These are phyloP conservation scores for Perkinsus olseni DNA, from an alignment of 169 alveolate species.

Conservation along the genomic window DNA sequence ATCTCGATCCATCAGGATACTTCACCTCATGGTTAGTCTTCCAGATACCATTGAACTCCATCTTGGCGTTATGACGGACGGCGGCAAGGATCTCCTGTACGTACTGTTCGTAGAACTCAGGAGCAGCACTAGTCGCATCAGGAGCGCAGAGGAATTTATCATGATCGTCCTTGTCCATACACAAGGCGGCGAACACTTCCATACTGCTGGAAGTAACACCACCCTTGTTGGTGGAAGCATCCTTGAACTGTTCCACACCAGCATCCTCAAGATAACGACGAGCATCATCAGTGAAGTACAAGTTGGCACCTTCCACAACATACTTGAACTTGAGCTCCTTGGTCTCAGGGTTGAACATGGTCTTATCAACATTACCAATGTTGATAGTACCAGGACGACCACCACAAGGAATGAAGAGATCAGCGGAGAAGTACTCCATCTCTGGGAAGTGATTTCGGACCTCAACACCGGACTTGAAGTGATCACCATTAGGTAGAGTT, in stretches of 20 bases:
- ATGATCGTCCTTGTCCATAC: slow-evolving; percentile 20
- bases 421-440: slow-evolving; percentile 45
- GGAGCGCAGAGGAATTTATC: background rate
- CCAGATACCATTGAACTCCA: slow-evolving; percentile 35
- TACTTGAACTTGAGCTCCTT: slow-evolving; percentile 38
- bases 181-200: slow-evolving; percentile 69
- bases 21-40: too few species aligned
- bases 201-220: slow-evolving; percentile 71
- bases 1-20: too few species aligned
- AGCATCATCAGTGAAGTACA: slow-evolving; percentile 68
- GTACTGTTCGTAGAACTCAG: slow-evolving; percentile 7
- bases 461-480: too few species aligned
- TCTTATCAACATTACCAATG: slow-evolving; percentile 43
- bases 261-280: slow-evolving; percentile 51
- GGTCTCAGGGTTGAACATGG: slow-evolving; percentile 35
- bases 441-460: slow-evolving; percentile 41
- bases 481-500: too few species aligned
- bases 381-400: slow-evolving; percentile 70
- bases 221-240: slow-evolving; percentile 71
- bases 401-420: slow-evolving; percentile 72
- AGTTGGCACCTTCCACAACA: slow-evolving; percentile 74
- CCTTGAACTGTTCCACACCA: slow-evolving; percentile 61
- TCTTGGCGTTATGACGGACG: slow-evolving; percentile 16
- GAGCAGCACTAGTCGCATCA: background rate
- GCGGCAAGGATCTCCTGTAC: slow-evolving; percentile 10